Conservation (phyloP, 169 alveolate species). For the Hammondia hammondi region DNA sequence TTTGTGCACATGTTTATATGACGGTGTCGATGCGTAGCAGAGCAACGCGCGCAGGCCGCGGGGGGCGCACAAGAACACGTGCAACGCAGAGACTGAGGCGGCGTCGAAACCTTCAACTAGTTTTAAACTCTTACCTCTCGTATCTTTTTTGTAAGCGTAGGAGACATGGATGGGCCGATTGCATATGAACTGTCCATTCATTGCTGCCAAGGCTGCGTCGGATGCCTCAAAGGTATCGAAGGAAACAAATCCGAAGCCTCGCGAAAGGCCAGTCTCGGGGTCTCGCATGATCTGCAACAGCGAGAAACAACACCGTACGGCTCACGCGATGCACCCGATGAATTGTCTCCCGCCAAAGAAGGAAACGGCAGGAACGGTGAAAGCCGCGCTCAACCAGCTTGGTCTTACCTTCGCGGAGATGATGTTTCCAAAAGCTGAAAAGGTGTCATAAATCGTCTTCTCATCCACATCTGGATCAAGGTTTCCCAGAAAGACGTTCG, state of each 20-base stretch:
- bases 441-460: slow-evolving; percentile 94
- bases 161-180: slow-evolving; percentile 96
- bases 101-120: too few species aligned
- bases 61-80: too few species aligned
- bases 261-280: slow-evolving; percentile 92
- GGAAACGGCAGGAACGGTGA: not conserved
- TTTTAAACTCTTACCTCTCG: slow-evolving; percentile 79
- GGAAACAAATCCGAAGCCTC: slow-evolving; percentile 96
- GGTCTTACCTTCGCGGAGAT: slow-evolving; percentile 75
- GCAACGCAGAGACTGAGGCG: not conserved
- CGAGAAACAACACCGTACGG: not conserved
- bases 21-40: too few species aligned
- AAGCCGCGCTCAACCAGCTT: not conserved
- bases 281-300: slow-evolving; percentile 91
- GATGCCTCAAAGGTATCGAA: slow-evolving; percentile 97
- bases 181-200: slow-evolving; percentile 96
- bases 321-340: not conserved
- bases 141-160: slow-evolving; percentile 97
- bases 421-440: slow-evolving; percentile 96
- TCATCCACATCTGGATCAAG: slow-evolving; percentile 97
- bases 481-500: slow-evolving; percentile 98
- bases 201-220: slow-evolving; percentile 96
- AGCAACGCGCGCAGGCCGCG: too few species aligned
- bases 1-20: too few species aligned
- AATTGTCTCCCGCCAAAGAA: not conserved